Percentiles rank a stretch among this genome's conserved stretches.
Evolutionary conservation across 305 asterid species (phyloP).

Genomic region (Fraxinus xanthoxyloides): DNA sequence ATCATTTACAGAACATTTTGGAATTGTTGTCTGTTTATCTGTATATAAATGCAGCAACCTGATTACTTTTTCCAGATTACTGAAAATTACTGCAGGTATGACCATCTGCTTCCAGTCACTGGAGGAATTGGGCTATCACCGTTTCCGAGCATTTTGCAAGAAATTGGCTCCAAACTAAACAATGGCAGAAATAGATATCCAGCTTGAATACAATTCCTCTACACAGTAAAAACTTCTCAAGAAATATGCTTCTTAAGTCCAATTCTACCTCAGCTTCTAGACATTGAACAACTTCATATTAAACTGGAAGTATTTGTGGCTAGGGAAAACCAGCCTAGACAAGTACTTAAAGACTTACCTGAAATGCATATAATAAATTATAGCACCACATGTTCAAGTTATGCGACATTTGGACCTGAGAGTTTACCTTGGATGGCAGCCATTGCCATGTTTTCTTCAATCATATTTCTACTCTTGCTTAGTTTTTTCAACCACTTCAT

Average conservation of each 20-base stretch:
- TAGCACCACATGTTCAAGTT: conserved; percentile 27
- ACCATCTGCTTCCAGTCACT: conserved; percentile 59
- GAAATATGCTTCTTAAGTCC: conserved; percentile 54
- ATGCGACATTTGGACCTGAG: conserved; percentile 38
- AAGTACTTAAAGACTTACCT: conserved; percentile 36
- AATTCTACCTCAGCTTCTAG: conserved; percentile 45
- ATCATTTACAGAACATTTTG: not conserved
- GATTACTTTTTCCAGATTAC: not conserved
- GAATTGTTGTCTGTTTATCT: not conserved
- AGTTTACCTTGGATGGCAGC: conserved; percentile 36
- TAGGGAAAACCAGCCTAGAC: conserved; percentile 43
- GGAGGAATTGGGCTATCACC: conserved; percentile 88
- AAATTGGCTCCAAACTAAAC: conserved; percentile 34
- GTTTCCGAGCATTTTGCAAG: conserved; percentile 61
- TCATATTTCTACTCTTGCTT: conserved; percentile 45
- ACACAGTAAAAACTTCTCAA: conserved; percentile 45
- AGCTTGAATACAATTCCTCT: conserved; percentile 49
- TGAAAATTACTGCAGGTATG: conserved; percentile 43
- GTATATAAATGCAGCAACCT: not conserved
- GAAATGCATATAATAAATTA: conserved; percentile 32
- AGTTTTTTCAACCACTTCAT: conserved; percentile 45
- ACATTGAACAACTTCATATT: conserved; percentile 29
- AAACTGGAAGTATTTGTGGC: conserved; percentile 60
- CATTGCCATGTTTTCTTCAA: conserved; percentile 38
- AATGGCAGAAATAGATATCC: conserved; percentile 36